Base-by-base conservation (phyloP, 2,329 filamentous ascomycete species). In the Teratosphaeria pseudoeucalypti region DNA sequence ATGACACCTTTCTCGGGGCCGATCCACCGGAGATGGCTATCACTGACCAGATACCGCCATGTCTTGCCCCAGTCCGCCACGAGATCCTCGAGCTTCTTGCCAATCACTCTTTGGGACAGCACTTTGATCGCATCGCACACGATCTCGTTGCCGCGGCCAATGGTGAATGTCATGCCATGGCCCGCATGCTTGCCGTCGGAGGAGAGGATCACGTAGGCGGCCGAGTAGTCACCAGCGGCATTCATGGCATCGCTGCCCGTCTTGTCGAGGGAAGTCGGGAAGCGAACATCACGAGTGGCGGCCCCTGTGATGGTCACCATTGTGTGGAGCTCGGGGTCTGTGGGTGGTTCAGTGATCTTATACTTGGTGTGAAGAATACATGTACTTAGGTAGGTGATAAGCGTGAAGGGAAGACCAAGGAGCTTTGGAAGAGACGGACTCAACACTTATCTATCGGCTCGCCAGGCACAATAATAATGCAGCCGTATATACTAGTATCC, bases 211-310 rank as follows among this genome's bases (percentile, higher is more conserved):
- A 90, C 95, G 79, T 96, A 96, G n/a, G 92, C 91, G 12, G 91
- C 82, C 1, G 90, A 95, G 77, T 96, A 96, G 76, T 96, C 90
- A 62, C 90, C 89, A 2, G 91, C 90, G 2, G 89, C 88, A 72
- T 96, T 96, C 92, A 96, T 96, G 70, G 90, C 92, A 82, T 96
- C 92, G 9, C 90, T 95, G 69, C 91, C 91, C n/a, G 90, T 95
- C 78, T 92, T 94, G 77, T 95, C 90, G 62, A 96, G 85, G 49
- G 91, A 96, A n/a, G 91, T 96, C 61, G 78, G 78, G 64, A 80
- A 80, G 61, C 78, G 73, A 54, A 79, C 76, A 73, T 80, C 78
- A 65, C 74, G 73, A 61, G 77, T 79, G 63, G 76, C 75, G 32
- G 71, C 65, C 37, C 70, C 67, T 26, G 76, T 78, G 58, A 80